Evolutionary conservation across 2,329 filamentous ascomycete genomes (phyloP).

Genomic region (Setomelanomma holmii): DNA sequence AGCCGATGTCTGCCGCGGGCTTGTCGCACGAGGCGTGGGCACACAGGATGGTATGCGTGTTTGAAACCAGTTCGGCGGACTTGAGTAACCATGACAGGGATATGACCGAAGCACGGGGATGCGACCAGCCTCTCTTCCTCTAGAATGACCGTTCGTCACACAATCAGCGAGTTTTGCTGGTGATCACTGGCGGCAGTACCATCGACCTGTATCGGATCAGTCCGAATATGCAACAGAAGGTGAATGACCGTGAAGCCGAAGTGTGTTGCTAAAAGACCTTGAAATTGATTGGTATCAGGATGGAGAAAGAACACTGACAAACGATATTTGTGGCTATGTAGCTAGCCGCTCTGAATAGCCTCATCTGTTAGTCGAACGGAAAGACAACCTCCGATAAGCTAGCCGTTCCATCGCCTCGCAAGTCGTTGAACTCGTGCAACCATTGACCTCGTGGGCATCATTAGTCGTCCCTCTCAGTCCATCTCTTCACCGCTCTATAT

Average conservation of each 20-base stretch:
- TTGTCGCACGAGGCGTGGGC: constrained; percentile 18
- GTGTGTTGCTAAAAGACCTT: no score
- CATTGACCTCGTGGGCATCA: constrained; percentile 21
- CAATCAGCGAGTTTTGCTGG: no score
- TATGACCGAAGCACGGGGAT: background rate
- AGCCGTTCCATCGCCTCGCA: constrained; percentile 4
- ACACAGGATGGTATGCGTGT: background rate
- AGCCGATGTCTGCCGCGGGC: background rate
- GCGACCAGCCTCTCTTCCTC: background rate
- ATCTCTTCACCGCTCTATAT: constrained; percentile 38
- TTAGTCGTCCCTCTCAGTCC: background rate
- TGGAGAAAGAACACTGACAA: background rate
- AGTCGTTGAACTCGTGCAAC: constrained; percentile 31
- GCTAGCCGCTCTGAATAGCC: constrained; percentile 4
- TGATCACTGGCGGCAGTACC: no score
- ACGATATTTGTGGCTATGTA: background rate
- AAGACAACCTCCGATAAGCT: constrained; percentile 1
- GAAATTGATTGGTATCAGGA: background rate
- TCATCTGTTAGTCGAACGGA: constrained; percentile 6
- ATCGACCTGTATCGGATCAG: no score
- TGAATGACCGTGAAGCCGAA: no score
- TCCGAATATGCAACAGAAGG: no score
- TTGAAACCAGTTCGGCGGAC: background rate
- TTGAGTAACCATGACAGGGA: background rate
- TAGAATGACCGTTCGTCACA: no score